Evolutionary conservation across 306 rosid species (phyloP), one percentile per base, ranked within the genome.

Genomic region (Oemleria cerasiformis): DNA sequence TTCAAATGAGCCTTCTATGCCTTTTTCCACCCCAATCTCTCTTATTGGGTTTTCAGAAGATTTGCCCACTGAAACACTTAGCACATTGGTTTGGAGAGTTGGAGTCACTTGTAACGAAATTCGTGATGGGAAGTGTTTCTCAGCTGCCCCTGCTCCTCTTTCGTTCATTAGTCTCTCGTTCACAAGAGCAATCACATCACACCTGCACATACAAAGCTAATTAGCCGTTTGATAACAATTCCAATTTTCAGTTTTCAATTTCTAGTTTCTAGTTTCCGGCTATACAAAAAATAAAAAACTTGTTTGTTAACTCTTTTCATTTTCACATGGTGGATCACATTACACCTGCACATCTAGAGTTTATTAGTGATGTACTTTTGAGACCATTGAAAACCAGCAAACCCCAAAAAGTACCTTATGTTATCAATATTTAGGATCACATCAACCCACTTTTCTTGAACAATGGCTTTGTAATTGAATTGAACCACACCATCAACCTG

Each of bases 401-500:
- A 19, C 30, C n/a, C 30, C 3, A 30, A 6, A 58, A 30, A 14
- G 9, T 83, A 94, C 98, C 99, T 87, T 83, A 94, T 87, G 84
- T 94, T 94, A 66, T 94, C 99, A 40, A 79, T 74, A 85, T 86
- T 86, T 7, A 87, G 87, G 48, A 72, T 62, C 73, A 91, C 87
- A 13, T 87, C 90, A 8, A 94, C 76, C 99, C 96, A 94, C 76
- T 75, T 80, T 69, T 87, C 88, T 48, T 79, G 81, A 65, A 80
- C 47, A 11, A 58, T 45, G 48, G 82, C 91, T 75, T 53, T 86
- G 84, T 86, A 74, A 68, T 94, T 89, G 87, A 94, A 91, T 38
- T 94, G 99, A 65, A 91, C 80, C 62, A 91, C 97, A 40, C 99
- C 97, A 79, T 91, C 92, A 70, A 94, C 86, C 25, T 94, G 99